Evolutionary conservation across 1,139 yeast genomes (phyloP), one percentile per base, ranked within the genome.

Genomic region (Yamadazyma kanchanaburiensis): DNA sequence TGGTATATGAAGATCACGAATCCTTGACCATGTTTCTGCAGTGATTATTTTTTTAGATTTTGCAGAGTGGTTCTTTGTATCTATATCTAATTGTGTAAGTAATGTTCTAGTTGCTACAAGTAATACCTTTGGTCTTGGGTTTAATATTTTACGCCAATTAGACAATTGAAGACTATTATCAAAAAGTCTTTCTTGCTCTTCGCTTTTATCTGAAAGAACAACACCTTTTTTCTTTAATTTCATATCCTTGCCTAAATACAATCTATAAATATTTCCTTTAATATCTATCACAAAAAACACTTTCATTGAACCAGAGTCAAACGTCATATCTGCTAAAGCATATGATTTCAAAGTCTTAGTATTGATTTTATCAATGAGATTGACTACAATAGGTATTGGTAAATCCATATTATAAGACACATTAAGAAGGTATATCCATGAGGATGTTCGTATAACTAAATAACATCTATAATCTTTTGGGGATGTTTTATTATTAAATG

Each of bases 1-100:
- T 2, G 47, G 39, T n/a, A 57, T 40, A 17, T 40, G 41, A 24
- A 70, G 51, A 39, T 78, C 87, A 28, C 70, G 55, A 3, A 80
- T 48, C 15, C 56, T 54, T 0, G 86, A 72, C 83, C 85, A 80
- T 1, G 69, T 60, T 20, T 70, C 70, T 1, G 83, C 73, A 4
- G 77, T 62, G 1, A 79, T 55, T 33, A 51, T 70, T 56, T 22
- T 47, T 19, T 39, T 56, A 41, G 37, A 49, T 18, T 18, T 7
- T 18, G 9, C 10, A 10, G 20, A 18, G n/a, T n/a, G n/a, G 42
- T 27, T 49, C 43, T 30, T 26, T 0, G 40, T 37, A 4, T 32
- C 28, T 3, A 60, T 29, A 18, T 60, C 49, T 14, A 66, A 50
- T 25, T 53, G 55, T 12, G 62, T 55, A 2, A 76, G 38, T 12